These are phyloP conservation scores for Thraustochytrium sp. DNA, from an alignment of 352 stramenopile genomes.

Conservation along the genomic window DNA sequence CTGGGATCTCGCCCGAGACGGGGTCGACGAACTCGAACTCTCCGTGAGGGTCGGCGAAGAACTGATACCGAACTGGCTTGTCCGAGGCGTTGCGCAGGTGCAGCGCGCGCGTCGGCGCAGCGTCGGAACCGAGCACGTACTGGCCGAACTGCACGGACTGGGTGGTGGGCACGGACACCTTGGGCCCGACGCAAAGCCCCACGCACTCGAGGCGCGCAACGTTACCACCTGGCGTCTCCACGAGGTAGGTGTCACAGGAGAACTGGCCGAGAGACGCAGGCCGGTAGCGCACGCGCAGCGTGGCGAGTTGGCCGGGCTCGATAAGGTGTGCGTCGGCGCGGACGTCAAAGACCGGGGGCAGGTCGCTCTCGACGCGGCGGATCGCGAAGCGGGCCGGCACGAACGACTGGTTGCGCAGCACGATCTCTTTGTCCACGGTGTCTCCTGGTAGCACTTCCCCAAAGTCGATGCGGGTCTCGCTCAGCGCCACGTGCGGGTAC, in stretches of 20 bases:
- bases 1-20: constrained; percentile 64
- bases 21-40: constrained; percentile 75
- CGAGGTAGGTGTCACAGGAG: constrained; percentile 78
- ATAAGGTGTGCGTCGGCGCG: constrained; percentile 64
- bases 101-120: background rate
- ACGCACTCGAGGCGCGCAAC: constrained; percentile 62
- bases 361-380: constrained; percentile 67
- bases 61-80: constrained; percentile 61
- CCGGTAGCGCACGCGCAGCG: constrained; percentile 68
- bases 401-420: constrained; percentile 78
- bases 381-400: constrained; percentile 71
- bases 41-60: constrained; percentile 64
- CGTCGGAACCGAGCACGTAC: background rate
- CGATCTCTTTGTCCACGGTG: constrained; percentile 68
- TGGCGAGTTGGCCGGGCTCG: constrained; percentile 61
- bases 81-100: background rate
- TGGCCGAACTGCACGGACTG: constrained; percentile 2
- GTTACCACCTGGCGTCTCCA: constrained; percentile 78
- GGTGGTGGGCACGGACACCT: constrained; percentile 49
- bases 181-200: constrained; percentile 57
- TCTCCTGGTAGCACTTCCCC: constrained; percentile 63
- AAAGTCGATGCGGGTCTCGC: constrained; percentile 70
- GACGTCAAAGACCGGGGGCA: constrained; percentile 75
- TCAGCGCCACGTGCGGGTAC: constrained; percentile 73
- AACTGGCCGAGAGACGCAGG: constrained; percentile 73